Percentiles rank a stretch among this genome's conserved stretches.
These are phyloP conservation scores for Bertia moriformis DNA, from an alignment of 2,329 filamentous ascomycete species.

Conservation along the genomic window DNA sequence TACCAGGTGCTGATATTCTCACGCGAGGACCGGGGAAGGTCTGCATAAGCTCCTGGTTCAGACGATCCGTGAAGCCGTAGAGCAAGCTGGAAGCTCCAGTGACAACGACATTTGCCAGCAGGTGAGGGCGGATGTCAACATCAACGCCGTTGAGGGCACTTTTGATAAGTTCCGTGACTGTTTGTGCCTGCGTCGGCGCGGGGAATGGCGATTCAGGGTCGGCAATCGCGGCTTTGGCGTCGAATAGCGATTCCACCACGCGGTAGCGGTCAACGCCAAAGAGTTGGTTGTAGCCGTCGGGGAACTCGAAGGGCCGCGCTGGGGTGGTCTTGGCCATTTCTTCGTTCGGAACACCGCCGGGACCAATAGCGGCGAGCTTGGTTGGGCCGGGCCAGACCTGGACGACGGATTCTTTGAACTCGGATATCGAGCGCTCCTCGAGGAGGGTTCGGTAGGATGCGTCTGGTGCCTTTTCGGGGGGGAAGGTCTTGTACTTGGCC, in stretches of 20 bases:
- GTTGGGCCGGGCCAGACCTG: constrained; percentile 45
- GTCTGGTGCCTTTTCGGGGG: constrained; percentile 13
- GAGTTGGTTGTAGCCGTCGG: constrained; percentile 68
- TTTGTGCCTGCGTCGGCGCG: constrained; percentile 5
- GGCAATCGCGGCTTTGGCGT: constrained; percentile 25
- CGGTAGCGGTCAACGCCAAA: constrained; percentile 50
- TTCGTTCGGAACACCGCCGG: constrained; percentile 29
- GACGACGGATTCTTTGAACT: constrained; percentile 58
- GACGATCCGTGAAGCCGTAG: constrained; percentile 47
- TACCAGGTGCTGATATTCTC: constrained; percentile 43
- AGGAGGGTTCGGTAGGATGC: constrained; percentile 45
- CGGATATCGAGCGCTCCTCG: constrained; percentile 51
- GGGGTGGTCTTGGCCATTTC: constrained; percentile 39
- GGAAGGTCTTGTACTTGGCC: constrained; percentile 38
- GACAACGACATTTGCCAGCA: constrained; percentile 51
- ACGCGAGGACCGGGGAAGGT: constrained; percentile 51
- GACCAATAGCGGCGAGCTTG: constrained; percentile 2
- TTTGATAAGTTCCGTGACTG: constrained; percentile 30
- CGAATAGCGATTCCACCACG: constrained; percentile 49
- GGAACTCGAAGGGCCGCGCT: constrained; percentile 66
- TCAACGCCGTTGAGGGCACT: constrained; percentile 44
- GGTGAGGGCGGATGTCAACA: constrained; percentile 45
- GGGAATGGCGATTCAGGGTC: constrained; percentile 4
- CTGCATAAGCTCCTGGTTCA: constrained; percentile 44
- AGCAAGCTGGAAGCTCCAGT: constrained; percentile 47